A percentile compares a stretch with the other conserved stretches of the same genome.
phyloP scores from a whole-genome alignment of 2,329 filamentous ascomycete genomes.

The Alternaria infectoria region DNA sequence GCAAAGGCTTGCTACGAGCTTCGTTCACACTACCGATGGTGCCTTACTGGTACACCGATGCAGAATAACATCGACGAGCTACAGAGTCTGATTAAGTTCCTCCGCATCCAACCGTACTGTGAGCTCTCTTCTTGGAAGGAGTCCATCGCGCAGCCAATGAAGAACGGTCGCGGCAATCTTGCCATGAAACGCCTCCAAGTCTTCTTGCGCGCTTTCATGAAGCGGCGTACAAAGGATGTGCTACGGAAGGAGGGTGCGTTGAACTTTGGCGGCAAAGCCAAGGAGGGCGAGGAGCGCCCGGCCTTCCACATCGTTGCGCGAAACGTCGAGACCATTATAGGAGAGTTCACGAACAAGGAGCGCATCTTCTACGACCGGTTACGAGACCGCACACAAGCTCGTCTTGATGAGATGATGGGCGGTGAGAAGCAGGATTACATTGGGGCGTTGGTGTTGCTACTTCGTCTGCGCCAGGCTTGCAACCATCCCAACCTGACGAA shows the following conservation, averaged over 20 bases:
- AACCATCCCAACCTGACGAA: constrained; percentile 91
- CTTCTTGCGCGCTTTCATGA: constrained; percentile 93
- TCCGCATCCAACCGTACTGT: constrained; percentile 90
- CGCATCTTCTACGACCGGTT: constrained; percentile 84
- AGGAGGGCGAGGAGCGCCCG: constrained; percentile 62
- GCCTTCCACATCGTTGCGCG: constrained; percentile 92
- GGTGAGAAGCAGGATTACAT: constrained; percentile 84
- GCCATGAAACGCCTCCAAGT: constrained; percentile 86
- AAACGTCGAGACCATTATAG: constrained; percentile 80
- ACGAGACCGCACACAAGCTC: constrained; percentile 82
- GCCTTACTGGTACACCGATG: constrained; percentile 93
- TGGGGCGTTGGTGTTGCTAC: constrained; percentile 87
- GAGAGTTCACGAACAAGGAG: constrained; percentile 80
- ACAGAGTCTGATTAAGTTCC: constrained; percentile 89
- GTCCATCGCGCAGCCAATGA: constrained; percentile 87
- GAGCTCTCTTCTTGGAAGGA: constrained; percentile 87
- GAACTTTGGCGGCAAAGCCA: constrained; percentile 73
- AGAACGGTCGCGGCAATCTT: constrained; percentile 85
- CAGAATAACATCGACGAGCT: constrained; percentile 98
- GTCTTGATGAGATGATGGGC: constrained; percentile 87
- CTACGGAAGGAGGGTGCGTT: constrained; percentile 84
- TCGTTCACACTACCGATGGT: constrained; percentile 90
- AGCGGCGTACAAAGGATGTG: constrained; percentile 97
- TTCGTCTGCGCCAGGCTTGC: constrained; percentile 89
- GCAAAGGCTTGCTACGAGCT: constrained; percentile 91